A percentile compares a stretch with the other conserved stretches of the same genome.
These are phyloP conservation scores for Tetrahymena borealis DNA, from an alignment of 73 alveolate genomes.

Conservation along the genomic window DNA sequence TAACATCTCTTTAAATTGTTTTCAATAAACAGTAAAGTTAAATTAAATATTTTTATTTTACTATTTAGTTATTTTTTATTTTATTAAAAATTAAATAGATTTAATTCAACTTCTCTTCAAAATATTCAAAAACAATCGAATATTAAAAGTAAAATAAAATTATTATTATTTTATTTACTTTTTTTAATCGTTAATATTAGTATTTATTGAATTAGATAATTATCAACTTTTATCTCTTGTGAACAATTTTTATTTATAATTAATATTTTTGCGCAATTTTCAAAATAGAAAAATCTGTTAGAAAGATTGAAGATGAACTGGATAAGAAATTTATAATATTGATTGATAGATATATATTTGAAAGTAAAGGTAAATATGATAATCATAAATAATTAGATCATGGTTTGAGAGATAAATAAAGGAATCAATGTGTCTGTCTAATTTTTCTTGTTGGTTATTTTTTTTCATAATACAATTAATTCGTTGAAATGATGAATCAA, in stretches of 20 bases:
- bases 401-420: too few species aligned
- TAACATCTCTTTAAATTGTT: too few species aligned
- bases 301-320: neutral
- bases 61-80: too few species aligned
- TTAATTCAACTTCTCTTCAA: neutral
- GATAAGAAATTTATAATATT: neutral
- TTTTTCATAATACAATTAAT: neutral
- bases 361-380: too few species aligned
- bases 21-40: too few species aligned
- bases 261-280: slow-evolving; percentile 1
- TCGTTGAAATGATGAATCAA: neutral
- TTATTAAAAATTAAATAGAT: neutral
- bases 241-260: too few species aligned
- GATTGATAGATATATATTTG: neutral
- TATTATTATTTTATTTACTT: neutral
- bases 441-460: neutral
- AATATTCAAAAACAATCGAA: neutral
- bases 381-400: too few species aligned
- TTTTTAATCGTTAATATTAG: neutral
- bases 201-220: neutral
- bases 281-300: neutral
- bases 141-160: neutral
- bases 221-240: too few species aligned
- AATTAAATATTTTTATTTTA: too few species aligned
- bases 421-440: too few species aligned